Evolutionary conservation across 257 asterid genomes (phyloP), one percentile per base, ranked within the genome.

Genomic region (Buddleja alternifolia): DNA sequence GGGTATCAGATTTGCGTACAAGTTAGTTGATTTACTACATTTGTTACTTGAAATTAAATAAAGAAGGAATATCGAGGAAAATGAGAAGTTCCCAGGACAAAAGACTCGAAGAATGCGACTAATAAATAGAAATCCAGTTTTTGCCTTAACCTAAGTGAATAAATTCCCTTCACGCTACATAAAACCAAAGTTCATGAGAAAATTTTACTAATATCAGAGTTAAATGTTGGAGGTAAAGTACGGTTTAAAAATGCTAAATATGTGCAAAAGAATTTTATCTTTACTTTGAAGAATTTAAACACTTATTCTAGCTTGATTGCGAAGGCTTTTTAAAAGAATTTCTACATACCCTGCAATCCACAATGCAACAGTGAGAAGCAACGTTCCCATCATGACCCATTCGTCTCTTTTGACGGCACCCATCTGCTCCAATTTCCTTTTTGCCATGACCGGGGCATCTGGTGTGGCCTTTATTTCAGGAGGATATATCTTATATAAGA

Each of bases 271-370:
- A n/a, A n/a, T n/a, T n/a, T n/a, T 37, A 37, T 21, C 32, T 2
- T 32, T 12, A n/a, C 17, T 15, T 59, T 17, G 8, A 40, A 66
- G 24, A 29, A 17, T 10, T 66, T 10, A 66, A 36, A 47, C 16
- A 34, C 54, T 17, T 10, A 24, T 16, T 54, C 21, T 25, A 58
- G 36, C 46, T 48, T 8, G 40, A 19, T 9, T 4, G 24, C 37
- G 55, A 32, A 32, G 19, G 57, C 7, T 11, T 17, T 29, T 29
- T 29, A 5, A 29, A 29, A 62, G 48, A 6, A 70, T 14, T 42
- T 53, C 4, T 6, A 72, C 78, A 3, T 78, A 92, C 94, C 98
- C 97, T 3, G 93, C 66, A 46, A 90, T 68, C 98, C 98, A 92
- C 16, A 92, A 70, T 11, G 84, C 73, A 42, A 90, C 75, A 0